phyloP scores from a whole-genome alignment of 306 rosid genomes.

The Cicer bijugum region DNA sequence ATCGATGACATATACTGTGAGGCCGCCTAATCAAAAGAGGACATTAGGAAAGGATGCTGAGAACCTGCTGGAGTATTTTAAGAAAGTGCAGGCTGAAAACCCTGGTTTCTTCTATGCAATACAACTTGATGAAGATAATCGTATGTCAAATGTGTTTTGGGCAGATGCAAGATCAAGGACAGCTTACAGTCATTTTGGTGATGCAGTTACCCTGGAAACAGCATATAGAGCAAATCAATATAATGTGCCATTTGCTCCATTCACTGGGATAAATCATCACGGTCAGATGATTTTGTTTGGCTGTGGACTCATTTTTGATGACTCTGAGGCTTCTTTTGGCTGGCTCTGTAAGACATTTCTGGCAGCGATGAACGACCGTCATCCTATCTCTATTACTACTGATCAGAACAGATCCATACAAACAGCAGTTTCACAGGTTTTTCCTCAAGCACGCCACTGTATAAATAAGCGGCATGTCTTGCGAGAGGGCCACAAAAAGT shows the following conservation, averaged over 20 bases:
- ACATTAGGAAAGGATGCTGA: constrained; percentile 86
- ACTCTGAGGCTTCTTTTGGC: constrained; percentile 82
- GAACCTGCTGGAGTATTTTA: constrained; percentile 86
- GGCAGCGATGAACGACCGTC: constrained; percentile 81
- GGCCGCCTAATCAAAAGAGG: constrained; percentile 57
- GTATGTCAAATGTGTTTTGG: constrained; percentile 84
- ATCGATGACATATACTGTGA: constrained; percentile 52
- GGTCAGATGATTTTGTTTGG: constrained; percentile 88
- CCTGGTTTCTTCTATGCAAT: constrained; percentile 93
- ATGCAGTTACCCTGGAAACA: constrained; percentile 76
- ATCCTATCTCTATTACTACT: constrained; percentile 80
- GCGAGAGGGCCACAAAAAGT: constrained; percentile 89
- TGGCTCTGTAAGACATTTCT: constrained; percentile 88
- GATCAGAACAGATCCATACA: constrained; percentile 87
- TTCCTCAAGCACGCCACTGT: constrained; percentile 85
- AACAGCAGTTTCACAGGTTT: constrained; percentile 76
- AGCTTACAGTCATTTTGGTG: constrained; percentile 90
- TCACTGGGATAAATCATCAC: constrained; percentile 91
- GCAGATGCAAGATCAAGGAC: constrained; percentile 89
- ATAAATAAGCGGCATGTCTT: constrained; percentile 85
- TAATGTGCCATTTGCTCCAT: constrained; percentile 82
- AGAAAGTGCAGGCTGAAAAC: constrained; percentile 93
- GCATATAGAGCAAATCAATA: constrained; percentile 71
- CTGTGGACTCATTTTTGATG: constrained; percentile 87
- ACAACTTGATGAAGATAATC: constrained; percentile 87